phyloP scores from a whole-genome alignment of 176 grass and related monocot genomes.

The Triticum monococcum region DNA sequence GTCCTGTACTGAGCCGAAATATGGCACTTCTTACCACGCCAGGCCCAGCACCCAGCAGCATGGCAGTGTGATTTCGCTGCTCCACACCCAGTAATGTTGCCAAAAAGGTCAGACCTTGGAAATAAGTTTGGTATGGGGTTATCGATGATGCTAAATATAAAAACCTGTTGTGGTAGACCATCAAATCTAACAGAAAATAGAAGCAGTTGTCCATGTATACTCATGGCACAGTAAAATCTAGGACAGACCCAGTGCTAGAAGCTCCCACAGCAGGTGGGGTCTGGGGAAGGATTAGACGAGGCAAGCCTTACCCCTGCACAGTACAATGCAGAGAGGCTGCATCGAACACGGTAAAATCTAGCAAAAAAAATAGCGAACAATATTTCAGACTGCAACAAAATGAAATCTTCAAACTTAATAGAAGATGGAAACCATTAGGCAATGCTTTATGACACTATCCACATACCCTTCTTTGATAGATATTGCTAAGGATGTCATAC shows the following conservation, averaged over 20 bases:
- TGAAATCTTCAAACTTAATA: constrained; percentile 9
- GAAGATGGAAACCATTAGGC: not conserved
- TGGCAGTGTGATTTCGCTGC: not conserved
- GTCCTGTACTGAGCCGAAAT: not conserved
- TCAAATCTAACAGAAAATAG: constrained; percentile 22
- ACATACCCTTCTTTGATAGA: constrained; percentile 97
- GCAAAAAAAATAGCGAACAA: not conserved
- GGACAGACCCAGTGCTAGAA: no score
- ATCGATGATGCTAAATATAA: not conserved
- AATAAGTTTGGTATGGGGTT: not conserved
- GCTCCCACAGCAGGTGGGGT: no score
- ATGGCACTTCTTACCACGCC: not conserved
- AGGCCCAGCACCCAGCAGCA: not conserved
- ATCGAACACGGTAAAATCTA: not conserved
- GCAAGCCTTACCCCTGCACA: no score
- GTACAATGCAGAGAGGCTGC: no score
- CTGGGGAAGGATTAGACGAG: no score
- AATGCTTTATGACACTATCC: constrained; percentile 7
- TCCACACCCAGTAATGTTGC: not conserved
- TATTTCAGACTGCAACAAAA: not conserved
- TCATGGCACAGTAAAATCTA: not conserved
- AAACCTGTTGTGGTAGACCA: not conserved
- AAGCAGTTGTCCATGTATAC: not conserved
- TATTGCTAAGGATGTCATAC: constrained; percentile 78
- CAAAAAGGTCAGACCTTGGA: constrained; percentile 6